phyloP scores from a whole-genome alignment of 2,329 filamentous ascomycete genomes.

The Truncatella angustata region DNA sequence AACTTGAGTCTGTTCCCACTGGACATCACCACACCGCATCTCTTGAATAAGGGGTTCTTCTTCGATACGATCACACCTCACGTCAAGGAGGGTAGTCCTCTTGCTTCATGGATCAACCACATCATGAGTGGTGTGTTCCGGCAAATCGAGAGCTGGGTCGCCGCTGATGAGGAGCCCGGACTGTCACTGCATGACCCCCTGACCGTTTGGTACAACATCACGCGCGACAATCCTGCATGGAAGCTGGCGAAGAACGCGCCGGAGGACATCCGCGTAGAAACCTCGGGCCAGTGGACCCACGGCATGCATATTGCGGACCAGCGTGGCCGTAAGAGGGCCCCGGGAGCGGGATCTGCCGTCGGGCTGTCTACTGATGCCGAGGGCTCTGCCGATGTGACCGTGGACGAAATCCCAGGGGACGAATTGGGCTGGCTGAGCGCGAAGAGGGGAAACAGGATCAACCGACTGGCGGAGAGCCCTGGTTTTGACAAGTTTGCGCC shows the following conservation, averaged over 20 bases:
- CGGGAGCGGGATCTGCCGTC: slow-evolving; percentile 34
- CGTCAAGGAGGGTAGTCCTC: slow-evolving; percentile 62
- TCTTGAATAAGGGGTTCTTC: slow-evolving; percentile 62
- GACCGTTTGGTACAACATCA: slow-evolving; percentile 76
- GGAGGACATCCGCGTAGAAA: slow-evolving; percentile 89
- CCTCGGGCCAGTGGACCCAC: slow-evolving; percentile 87
- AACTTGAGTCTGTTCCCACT: slow-evolving; percentile 72
- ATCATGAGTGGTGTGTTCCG: slow-evolving; percentile 70
- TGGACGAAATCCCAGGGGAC: slow-evolving; percentile 65
- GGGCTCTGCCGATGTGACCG: slow-evolving; percentile 44
- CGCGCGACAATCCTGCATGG: slow-evolving; percentile 57
- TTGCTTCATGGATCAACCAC: slow-evolving; percentile 70
- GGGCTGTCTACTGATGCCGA: slow-evolving; percentile 36
- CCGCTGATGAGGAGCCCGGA: slow-evolving; percentile 55
- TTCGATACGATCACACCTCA: slow-evolving; percentile 51
- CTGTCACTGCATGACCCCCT: slow-evolving; percentile 75
- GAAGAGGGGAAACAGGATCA: slow-evolving; percentile 75
- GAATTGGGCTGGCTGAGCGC: slow-evolving; percentile 72
- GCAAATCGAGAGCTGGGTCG: slow-evolving; percentile 64
- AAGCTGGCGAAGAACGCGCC: slow-evolving; percentile 49
- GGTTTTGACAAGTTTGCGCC: slow-evolving; percentile 66
- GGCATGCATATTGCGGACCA: slow-evolving; percentile 87
- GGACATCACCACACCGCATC: slow-evolving; percentile 73
- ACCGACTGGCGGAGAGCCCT: slow-evolving; percentile 68
- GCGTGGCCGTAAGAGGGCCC: slow-evolving; percentile 54